phyloP scores from a whole-genome alignment of 106 monocot species.

The Gastrodia elata region DNA sequence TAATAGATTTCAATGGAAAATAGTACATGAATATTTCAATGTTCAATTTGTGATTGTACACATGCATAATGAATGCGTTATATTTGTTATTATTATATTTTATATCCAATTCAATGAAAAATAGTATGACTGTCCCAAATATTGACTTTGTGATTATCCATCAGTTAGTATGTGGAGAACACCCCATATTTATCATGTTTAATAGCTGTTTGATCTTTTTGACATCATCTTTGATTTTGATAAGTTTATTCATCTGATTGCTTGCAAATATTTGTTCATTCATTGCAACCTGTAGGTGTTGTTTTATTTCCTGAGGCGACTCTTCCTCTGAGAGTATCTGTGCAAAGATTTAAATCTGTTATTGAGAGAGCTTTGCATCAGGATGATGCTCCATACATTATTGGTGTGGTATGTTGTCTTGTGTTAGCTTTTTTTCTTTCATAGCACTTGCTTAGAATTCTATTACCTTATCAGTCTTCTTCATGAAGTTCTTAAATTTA shows the following conservation, averaged over 20 bases:
- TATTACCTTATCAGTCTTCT: background rate
- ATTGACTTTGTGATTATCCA: background rate
- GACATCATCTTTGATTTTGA: background rate
- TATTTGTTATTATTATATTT: no score
- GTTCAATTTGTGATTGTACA: no score
- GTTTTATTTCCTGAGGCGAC: constrained; percentile 86
- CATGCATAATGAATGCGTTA: no score
- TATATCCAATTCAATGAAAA: background rate
- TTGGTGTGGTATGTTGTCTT: constrained; percentile 75
- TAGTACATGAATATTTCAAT: no score
- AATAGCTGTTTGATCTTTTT: background rate
- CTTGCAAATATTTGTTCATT: background rate
- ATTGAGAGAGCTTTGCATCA: constrained; percentile 63
- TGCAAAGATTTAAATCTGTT: constrained; percentile 47
- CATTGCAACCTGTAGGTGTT: constrained; percentile 36
- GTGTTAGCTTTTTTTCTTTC: background rate
- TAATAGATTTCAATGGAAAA: background rate
- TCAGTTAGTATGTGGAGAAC: background rate
- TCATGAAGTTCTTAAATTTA: background rate
- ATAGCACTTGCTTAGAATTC: background rate
- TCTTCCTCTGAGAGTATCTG: no score
- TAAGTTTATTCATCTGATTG: background rate
- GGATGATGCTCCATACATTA: constrained; percentile 51
- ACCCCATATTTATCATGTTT: background rate
- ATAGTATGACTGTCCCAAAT: background rate